Base-by-base conservation (phyloP, 2,329 filamentous ascomycete species). In the Trichoderma koningiopsis region DNA sequence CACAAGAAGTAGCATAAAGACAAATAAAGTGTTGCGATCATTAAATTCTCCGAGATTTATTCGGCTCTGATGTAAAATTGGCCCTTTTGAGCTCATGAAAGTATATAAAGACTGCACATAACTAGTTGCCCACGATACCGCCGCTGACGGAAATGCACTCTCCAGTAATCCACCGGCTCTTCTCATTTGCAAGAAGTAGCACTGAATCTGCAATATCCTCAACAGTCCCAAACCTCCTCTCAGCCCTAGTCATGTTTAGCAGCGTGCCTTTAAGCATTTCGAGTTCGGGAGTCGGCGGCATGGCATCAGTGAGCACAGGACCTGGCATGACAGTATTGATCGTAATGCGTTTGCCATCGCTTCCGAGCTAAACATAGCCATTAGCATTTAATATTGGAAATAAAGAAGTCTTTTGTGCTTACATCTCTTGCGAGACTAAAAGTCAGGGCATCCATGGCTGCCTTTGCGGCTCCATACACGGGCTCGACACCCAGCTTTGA, bases 251-350 rank as follows among this genome's bases (percentile, higher is more conserved):
- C 68, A 75, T 69, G 1, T 70, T 71, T 10, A 76, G 55, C 24
- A 79, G 55, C 3, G 63, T 60, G 7, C 66, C 68, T 43, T 71
- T 72, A 16, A 72, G 10, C 19, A 35, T 22, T 27, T 68, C 64
- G 22, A 68, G 37, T 29, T 60, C 56, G 33, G 62, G 52, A n/a
- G 53, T 69, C 35, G 19, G 71, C 61, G 8, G 77, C 43, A 47
- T 71, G 0, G 70, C 69, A 53, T 82, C 80, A 14, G 81, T 82
- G 5, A 60, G 56, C 10, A 78, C 76, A 10, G 78, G 77, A 0
- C 81, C 81, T 0, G 80, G 81, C 2, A 77, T 76, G 19, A 82
- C 72, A 5, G 79, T 79, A 68, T 83, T 83, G 69, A 82, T 76
- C 0, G 81, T 82, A 68, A 73, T 70, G 31, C 61, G 35, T 53